These are phyloP conservation scores for Penstemon davidsonii DNA, from an alignment of 257 asterid species.

Conservation along the genomic window DNA sequence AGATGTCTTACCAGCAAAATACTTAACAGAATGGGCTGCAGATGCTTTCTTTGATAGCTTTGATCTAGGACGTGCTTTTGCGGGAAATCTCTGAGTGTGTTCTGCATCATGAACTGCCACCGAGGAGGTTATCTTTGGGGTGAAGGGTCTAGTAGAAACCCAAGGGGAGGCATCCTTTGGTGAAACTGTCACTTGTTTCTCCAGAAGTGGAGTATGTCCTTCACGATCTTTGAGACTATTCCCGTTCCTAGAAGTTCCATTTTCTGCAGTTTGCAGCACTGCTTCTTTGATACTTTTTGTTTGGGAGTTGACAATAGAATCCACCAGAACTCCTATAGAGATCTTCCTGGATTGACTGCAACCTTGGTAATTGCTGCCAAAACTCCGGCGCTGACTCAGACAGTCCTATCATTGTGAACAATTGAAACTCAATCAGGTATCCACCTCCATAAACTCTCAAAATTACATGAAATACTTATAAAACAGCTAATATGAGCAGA, in stretches of 20 bases:
- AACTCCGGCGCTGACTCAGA: conserved; percentile 46
- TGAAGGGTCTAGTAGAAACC: conserved; percentile 57
- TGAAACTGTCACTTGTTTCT: conserved; percentile 37
- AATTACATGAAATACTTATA: background rate
- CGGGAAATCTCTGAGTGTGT: conserved; percentile 30
- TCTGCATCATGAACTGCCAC: conserved; percentile 44
- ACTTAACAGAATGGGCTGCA: conserved; percentile 37
- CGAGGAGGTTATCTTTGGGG: conserved; percentile 39
- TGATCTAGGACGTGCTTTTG: background rate
- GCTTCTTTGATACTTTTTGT: conserved; percentile 36
- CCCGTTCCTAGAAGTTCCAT: conserved; percentile 35
- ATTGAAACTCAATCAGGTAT: conserved; percentile 26
- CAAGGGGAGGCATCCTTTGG: conserved; percentile 56
- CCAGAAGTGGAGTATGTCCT: conserved; percentile 33
- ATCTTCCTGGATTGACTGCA: conserved; percentile 78
- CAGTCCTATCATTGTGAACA: conserved; percentile 46
- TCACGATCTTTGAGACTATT: conserved; percentile 34
- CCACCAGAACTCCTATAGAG: conserved; percentile 71
- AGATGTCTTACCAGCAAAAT: conserved; percentile 33
- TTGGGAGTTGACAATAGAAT: conserved; percentile 47
- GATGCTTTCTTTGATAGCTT: conserved; percentile 16
- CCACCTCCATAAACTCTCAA: conserved; percentile 18
- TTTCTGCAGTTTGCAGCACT: conserved; percentile 34
- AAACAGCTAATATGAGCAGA: conserved; percentile 13
- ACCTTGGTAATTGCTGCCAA: conserved; percentile 47